Evolutionary conservation across 2,329 filamentous ascomycete genomes (phyloP).

Genomic region (Exophiala lecanii-corni): DNA sequence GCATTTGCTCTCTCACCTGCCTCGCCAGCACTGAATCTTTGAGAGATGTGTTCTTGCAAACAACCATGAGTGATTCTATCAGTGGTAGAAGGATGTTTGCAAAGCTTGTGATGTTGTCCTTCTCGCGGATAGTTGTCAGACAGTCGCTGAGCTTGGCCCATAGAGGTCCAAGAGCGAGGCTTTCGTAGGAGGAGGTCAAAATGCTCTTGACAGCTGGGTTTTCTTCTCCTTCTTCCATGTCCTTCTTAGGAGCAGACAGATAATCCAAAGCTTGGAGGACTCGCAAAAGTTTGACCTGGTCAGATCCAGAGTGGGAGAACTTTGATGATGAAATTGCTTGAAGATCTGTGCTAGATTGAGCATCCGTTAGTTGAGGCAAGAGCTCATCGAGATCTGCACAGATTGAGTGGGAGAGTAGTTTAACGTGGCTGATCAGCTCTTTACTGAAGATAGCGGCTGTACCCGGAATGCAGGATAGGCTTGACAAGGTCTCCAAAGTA

Average conservation of each 20-base stretch:
- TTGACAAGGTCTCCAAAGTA: conserved; percentile 97
- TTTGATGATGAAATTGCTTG: conserved; percentile 91
- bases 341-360: conserved; percentile 85
- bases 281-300: conserved; percentile 91
- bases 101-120: conserved; percentile 94
- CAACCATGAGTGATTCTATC: conserved; percentile 96
- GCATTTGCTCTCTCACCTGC: conserved; percentile 60
- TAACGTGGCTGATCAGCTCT: conserved; percentile 83
- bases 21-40: conserved; percentile 57
- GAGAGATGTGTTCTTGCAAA: conserved; percentile 93
- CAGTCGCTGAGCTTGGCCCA: conserved; percentile 92
- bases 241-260: conserved; percentile 77
- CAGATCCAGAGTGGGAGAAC: conserved; percentile 92
- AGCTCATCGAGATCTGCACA: conserved; percentile 79
- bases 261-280: conserved; percentile 93
- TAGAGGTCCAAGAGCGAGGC: conserved; percentile 79
- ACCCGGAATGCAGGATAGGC: conserved; percentile 85
- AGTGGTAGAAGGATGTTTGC: conserved; percentile 91
- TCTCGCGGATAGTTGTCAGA: conserved; percentile 78
- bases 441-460: conserved; percentile 89
- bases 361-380: conserved; percentile 78
- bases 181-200: conserved; percentile 82
- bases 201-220: conserved; percentile 69
- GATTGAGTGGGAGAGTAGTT: conserved; percentile 77
- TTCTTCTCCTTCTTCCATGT: conserved; percentile 49